Base-by-base conservation (phyloP, 177 flowering plant species). In the Vitis hybrid region DNA sequence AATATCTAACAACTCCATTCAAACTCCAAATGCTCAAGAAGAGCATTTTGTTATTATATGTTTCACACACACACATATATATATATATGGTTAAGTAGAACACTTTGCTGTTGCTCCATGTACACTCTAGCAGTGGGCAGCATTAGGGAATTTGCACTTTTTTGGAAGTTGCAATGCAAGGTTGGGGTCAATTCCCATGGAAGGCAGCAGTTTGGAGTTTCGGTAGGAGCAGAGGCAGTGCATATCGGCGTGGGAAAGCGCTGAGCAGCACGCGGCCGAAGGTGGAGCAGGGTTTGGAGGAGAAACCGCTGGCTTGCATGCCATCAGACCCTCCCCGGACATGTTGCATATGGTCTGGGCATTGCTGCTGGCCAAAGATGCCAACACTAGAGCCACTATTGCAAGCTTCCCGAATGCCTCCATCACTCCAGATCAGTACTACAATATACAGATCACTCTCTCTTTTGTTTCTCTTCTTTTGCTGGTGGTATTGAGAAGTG, bases 161-260 rank as follows among this genome's bases (percentile, higher is more conserved):
- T 14, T 51, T 61, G 89, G 89, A 14, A 87, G 88, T 69, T 80
- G 75, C 76, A 87, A 45, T 56, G 89, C 91, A 45, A 83, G 85
- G 2, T 76, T 72, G 0, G 88, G 86, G 20, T 87, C 86, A 11
- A 87, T 78, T 1, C 89, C 89, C 16, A 83, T 65, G 1, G 82
- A 60, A 60, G 83, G 79, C 70, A 86, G 63, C 11, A 77, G 1
- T 5, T 10, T 58, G 29, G 87, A 84, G 74, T 84, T 81, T 77
- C 74, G 79, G 75, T 80, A 87, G 26, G 77, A 58, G 81, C 91
- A 87, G 49, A 87, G 80, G 73, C 91, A 87, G 18, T 13, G 4
- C 57, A 87, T 1, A 76, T 86, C 75, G 0, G 89, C 91, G 1
- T 71, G 75, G 1, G 85, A 67, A 0, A 86, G 75, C 0, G 83